Evolutionary conservation across 2,329 filamentous ascomycete genomes (phyloP), one percentile per base, ranked within the genome.

Genomic region (Amylocarpus encephaloides): DNA sequence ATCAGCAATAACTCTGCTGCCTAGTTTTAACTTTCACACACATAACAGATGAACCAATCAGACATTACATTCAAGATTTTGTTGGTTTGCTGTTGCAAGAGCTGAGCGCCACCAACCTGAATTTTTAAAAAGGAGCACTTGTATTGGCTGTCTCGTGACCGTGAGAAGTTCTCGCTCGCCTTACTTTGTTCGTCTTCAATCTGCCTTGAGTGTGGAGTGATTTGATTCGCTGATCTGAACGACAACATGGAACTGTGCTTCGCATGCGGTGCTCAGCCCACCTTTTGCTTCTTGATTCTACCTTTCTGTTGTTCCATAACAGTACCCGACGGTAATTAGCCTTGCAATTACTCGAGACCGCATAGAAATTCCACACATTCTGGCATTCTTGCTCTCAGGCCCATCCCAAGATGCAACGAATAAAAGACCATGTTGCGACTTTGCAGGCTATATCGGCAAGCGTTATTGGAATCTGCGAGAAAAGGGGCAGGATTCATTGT

Each of bases 311-410:
- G 22, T 46, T 15, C 16, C 11, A 15, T 15, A 12, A 16, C 12
- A 11, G 12, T 32, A 36, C 11, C 34, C 12, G 9, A 36, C 9
- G 15, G 9, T 5, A 13, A 9, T 16, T n/a, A 15, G 16, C 16
- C n/a, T 45, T 55, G 1, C 47, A 55, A n/a, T 35, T 53, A 16
- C 16, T 49, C 2, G 44, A 53, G 35, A 38, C 44, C 36, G 22
- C 48, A 3, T 50, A 53, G 22, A 53, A 51, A 26, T 5, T 44
- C 5, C 41, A 53, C 16, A 12, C 29, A 29, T 50, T 53, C 19
- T 49, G 45, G 45, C 15, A 43, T 10, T 18, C 30, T 6, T 46
- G 47, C 4, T 15, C 38, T 33, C 34, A 48, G 4, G 18, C 41
- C 1, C 29, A 45, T 12, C 16, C 45, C 2, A 44, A 35, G n/a